Base-by-base conservation (phyloP, 495 filamentous ascomycete species). In the Elaphomyces granulatus region DNA sequence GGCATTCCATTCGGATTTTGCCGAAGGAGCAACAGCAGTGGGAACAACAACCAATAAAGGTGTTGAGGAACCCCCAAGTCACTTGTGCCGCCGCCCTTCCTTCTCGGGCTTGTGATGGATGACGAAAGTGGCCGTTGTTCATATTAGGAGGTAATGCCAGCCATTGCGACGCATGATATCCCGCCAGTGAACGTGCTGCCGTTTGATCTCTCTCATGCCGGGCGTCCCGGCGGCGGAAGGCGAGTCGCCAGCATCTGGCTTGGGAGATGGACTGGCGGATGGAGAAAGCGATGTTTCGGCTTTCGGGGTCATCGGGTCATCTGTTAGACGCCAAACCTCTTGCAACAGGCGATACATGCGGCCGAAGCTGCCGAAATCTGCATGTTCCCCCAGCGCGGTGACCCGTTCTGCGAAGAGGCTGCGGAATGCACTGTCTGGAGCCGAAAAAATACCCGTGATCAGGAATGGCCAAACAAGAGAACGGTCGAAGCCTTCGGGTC, bases 141-240 rank as follows among this genome's bases (percentile, higher is more conserved):
- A 94, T 54, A 96, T 86, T 58, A 98, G 71, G 53, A 98, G 66
- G 67, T 82, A 88, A 54, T 88, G 81, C 87, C 84, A 94, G 49
- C 77, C 77, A 60, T 88, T 88, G 56, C 78, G 77, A 63, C 72
- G 72, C 90, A 95, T 95, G 45, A 90, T 70, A 60, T 95, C 86
- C 61, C 90, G 71, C 90, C 90, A 98, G 71, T 85, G 83, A 52
- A 90, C 74, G 62, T 77, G 74, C 56, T 67, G 71, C 48, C 58
- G 65, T 49, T 74, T 58, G 31, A 58, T 51, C n/a, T 43, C 38
- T 15, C 47, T 38, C 43, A 45, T 45, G 14, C 32, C 31, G 10
- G 48, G 28, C 7, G 34, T 15, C 2, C 31, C 26, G 20, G 28
- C 15, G 19, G 45, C 41, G 19, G 38, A 47, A 33, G 52, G 45